Evolutionary conservation across 2,329 filamentous ascomycete species (phyloP), one percentile per base, ranked within the genome.

Genomic region (Botrytis pseudocinerea): DNA sequence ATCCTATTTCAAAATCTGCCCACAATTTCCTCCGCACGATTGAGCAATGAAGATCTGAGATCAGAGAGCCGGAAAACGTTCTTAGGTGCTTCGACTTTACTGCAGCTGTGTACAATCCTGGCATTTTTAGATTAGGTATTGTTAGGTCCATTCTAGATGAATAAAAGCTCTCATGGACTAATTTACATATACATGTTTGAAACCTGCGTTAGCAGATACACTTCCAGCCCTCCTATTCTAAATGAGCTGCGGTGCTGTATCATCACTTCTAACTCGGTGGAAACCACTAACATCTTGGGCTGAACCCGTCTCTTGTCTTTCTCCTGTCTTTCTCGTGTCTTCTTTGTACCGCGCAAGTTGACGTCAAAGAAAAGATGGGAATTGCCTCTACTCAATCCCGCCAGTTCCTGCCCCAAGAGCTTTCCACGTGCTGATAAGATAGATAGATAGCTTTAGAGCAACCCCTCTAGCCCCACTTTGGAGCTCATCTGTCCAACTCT

Each of bases 381-480:
- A 38, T 38, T 25, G 16, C 8, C 12, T 48, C 32, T 14, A n/a
- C 63, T 22, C 22, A 12, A 38, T 46, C 28, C 57, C 69, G 40
- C 60, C 59, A 42, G 57, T 65, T 64, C 60, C 28, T 54, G 60
- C 59, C 25, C 32, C 51, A 44, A 40, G 38, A 32, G 40, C 38
- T 40, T 38, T 59, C 61, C 73, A 74, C 73, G 64, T 74, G 73
- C 48, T 72, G 73, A 74, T 74, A 72, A 74, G 73, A 74, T 46
- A 69, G 32, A 40, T 44, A 74, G 73, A 74, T 46, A 69, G 32
- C 46, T 44, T 46, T 22, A 16, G 28, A n/a, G n/a, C n/a, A 40
- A 46, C 40, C 40, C 69, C 48, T 40, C 68, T 18, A 22, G 38
- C 69, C 60, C 61, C 66, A 71, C 69, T 51, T 66, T 64, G 44